Evolutionary conservation across 176 grass and related monocot genomes (phyloP).

Genomic region (Bothriochloa decipiens): DNA sequence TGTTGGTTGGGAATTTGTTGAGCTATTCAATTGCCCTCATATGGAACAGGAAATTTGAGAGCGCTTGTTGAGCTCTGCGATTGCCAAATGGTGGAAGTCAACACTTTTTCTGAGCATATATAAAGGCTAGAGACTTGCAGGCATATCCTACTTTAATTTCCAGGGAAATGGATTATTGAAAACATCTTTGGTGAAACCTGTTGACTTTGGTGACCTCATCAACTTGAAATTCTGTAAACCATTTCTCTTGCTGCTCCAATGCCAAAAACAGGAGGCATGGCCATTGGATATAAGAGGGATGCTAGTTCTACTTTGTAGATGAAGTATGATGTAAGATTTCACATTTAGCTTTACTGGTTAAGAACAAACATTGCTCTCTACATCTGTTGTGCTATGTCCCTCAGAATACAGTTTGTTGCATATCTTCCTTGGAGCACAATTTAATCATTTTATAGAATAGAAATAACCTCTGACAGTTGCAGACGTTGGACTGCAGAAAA

Average conservation of each 20-base stretch:
- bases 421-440: not conserved
- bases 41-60: not conserved
- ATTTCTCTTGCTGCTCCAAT: slow-evolving; percentile 6
- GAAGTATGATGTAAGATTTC: not conserved
- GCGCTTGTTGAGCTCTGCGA: not conserved
- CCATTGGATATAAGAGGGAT: not conserved
- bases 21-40: not conserved
- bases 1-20: not conserved
- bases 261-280: not conserved
- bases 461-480: slow-evolving; percentile 36
- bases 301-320: not conserved
- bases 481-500: slow-evolving; percentile 64
- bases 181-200: not conserved
- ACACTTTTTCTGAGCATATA: not conserved
- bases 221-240: not conserved
- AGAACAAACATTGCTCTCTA: not conserved
- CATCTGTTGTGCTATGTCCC: not conserved
- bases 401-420: slow-evolving; percentile 16
- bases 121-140: not conserved
- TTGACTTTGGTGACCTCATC: slow-evolving; percentile 11
- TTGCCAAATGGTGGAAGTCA: not conserved
- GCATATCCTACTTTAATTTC: not conserved
- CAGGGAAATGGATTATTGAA: not conserved
- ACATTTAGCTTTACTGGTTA: slow-evolving; percentile 5
- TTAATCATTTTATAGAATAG: slow-evolving; percentile 4